Base-by-base conservation (phyloP, 2,329 filamentous ascomycete species). In the Claviceps purpurea region DNA sequence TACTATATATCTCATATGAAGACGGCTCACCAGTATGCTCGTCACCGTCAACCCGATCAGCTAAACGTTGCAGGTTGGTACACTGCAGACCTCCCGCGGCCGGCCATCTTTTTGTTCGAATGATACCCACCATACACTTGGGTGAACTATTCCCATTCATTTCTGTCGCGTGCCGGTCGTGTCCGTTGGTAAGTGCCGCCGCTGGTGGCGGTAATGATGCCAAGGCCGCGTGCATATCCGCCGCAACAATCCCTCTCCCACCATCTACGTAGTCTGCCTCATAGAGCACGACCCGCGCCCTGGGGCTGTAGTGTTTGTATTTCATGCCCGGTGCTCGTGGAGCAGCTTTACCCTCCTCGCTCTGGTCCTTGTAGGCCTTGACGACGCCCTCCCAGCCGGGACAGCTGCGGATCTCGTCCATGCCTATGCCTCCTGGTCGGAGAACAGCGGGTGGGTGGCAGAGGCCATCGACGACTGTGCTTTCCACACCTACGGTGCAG, bases 321-420 rank as follows among this genome's bases (percentile, higher is more conserved):
- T 98, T 98, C 93, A 98, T 98, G 1, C 93, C 93, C 0, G 93
- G 93, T 1, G 93, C 93, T 52, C 88, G 77, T 0, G 93, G 93
- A 10, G 77, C 76, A 1, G 65, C 71, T 49, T 78, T 79, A 5
- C 79, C 84, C 20, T 79, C 74, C 60, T 88, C 80, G 16, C 81
- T 80, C 53, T 77, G 76, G 61, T 95, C 89, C 62, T 84, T 82
- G 67, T 96, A 97, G 11, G 79, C 91, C 54, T 85, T 81, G 55
- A 77, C 74, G 1, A 89, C 87, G 41, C 78, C 70, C 64, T 89
- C 84, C 91, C 93, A 98, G 1, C 91, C 91, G 0, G 76, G 72
- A 62, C 85, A 89, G 42, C 71, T 64, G 44, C 85, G 75, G 52
- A 97, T 71, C 64, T 89, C 81, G 50, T 93, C 89, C 45, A 96